Percentiles rank a stretch among this genome's conserved stretches.
These are phyloP conservation scores for Botrytis deweyae DNA, from an alignment of 2,329 filamentous ascomycete species.

Conservation along the genomic window DNA sequence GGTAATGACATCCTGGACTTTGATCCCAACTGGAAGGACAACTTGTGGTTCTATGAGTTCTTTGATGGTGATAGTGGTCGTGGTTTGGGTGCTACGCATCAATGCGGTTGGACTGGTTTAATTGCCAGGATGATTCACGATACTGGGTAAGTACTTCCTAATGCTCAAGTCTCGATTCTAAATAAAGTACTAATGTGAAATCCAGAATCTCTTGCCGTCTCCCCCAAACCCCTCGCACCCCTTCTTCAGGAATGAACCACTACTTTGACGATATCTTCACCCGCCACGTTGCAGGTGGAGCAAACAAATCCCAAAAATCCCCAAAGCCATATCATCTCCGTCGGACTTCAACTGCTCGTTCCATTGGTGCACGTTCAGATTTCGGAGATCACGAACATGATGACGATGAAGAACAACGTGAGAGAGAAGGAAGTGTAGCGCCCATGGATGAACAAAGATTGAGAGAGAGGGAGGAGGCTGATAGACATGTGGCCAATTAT, in stretches of 20 bases:
- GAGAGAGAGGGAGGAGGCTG: conserved; percentile 53
- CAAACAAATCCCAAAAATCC: conserved; percentile 37
- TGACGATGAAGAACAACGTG: conserved; percentile 31
- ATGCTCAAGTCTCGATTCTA: neutral
- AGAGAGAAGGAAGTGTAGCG: conserved; percentile 46
- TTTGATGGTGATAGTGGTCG: conserved; percentile 91
- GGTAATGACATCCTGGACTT: conserved; percentile 85
- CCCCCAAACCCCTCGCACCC: conserved; percentile 88
- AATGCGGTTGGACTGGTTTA: conserved; percentile 94
- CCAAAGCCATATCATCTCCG: conserved; percentile 57
- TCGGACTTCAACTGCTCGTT: conserved; percentile 77
- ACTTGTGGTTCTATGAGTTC: conserved; percentile 96
- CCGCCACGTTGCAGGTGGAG: conserved; percentile 48
- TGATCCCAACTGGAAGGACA: conserved; percentile 88
- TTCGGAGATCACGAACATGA: conserved; percentile 49
- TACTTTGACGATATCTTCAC: conserved; percentile 93
- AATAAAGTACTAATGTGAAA: conserved; percentile 43
- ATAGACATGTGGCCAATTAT: conserved; percentile 75
- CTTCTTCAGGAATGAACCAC: conserved; percentile 77
- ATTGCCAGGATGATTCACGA: conserved; percentile 98
- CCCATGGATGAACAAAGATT: conserved; percentile 53
- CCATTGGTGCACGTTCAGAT: conserved; percentile 81
- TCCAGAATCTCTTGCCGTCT: conserved; percentile 80
- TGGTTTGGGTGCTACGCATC: conserved; percentile 87
- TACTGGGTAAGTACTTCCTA: conserved; percentile 68